Percentiles rank a stretch among this genome's conserved stretches.
These are phyloP conservation scores for Tuber melanosporum DNA, from an alignment of 495 filamentous ascomycete species.

Conservation along the genomic window DNA sequence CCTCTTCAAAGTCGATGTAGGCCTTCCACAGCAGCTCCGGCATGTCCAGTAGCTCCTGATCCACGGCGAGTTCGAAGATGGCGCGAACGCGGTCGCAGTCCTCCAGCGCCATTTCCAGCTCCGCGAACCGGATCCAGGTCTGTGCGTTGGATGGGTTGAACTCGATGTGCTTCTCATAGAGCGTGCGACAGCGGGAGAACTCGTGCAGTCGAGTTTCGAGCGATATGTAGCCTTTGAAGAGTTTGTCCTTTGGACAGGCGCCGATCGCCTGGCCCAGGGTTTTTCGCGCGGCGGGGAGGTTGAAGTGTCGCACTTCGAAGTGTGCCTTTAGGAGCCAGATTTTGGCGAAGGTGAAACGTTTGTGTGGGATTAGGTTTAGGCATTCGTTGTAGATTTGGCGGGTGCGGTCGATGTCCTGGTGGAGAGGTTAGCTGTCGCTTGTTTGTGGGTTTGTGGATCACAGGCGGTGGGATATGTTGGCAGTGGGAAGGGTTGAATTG, in stretches of 20 bases:
- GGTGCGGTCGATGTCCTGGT: slow-evolving; percentile 64
- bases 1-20: slow-evolving; percentile 97
- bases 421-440: slow-evolving; percentile 10
- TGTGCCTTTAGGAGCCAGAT: slow-evolving; percentile 90
- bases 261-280: slow-evolving; percentile 83
- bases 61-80: slow-evolving; percentile 86
- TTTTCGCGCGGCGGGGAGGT: slow-evolving; percentile 74
- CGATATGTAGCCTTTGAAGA: slow-evolving; percentile 89
- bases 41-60: slow-evolving; percentile 86
- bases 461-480: slow-evolving; percentile 3
- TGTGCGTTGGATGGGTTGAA: slow-evolving; percentile 83
- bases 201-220: slow-evolving; percentile 88
- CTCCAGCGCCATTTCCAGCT: slow-evolving; percentile 82
- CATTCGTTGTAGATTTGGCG: slow-evolving; percentile 87
- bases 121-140: slow-evolving; percentile 92
- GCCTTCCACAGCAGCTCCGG: slow-evolving; percentile 94
- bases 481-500: background rate
- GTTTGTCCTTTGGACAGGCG: slow-evolving; percentile 89
- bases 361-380: slow-evolving; percentile 82
- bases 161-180: slow-evolving; percentile 88
- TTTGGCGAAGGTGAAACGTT: slow-evolving; percentile 96
- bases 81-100: slow-evolving; percentile 80
- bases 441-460: background rate
- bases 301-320: slow-evolving; percentile 82
- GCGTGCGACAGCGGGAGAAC: slow-evolving; percentile 77